A percentile compares a stretch with the other conserved stretches of the same genome.
phyloP scores from a whole-genome alignment of 106 monocot genomes.

The Ottelia alismoides region DNA sequence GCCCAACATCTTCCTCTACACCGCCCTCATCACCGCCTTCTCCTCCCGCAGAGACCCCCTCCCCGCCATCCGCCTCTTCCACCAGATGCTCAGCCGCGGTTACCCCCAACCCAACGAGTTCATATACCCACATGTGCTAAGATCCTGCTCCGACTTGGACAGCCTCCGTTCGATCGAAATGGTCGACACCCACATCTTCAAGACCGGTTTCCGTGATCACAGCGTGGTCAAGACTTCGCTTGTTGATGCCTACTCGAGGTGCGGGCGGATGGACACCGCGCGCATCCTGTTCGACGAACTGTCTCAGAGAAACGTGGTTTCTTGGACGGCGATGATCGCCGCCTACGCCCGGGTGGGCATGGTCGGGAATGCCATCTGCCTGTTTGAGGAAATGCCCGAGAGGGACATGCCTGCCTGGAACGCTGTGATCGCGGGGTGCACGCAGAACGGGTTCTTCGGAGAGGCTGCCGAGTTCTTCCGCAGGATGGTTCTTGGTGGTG shows the following conservation, averaged over 20 bases:
- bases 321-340: conserved; percentile 67
- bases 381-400: conserved; percentile 85
- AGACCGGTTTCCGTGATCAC: conserved; percentile 27
- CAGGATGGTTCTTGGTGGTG: conserved; percentile 36
- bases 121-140: conserved; percentile 53
- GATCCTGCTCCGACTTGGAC: conserved; percentile 17
- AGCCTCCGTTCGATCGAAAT: conserved; percentile 9
- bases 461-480: conserved; percentile 39
- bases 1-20: conserved; percentile 72
- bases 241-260: conserved; percentile 73
- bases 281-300: conserved; percentile 61
- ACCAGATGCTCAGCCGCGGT: conserved; percentile 28
- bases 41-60: conserved; percentile 19
- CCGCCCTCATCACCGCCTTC: conserved; percentile 73
- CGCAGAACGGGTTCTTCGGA: conserved; percentile 74
- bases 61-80: conserved; percentile 30
- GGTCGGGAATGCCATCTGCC: conserved; percentile 10
- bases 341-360: conserved; percentile 45
- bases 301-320: conserved; percentile 20
- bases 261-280: conserved; percentile 29
- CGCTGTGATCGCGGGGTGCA: conserved; percentile 53
- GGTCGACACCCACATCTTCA: conserved; percentile 30
- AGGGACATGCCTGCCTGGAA: conserved; percentile 86
- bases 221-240: conserved; percentile 63
- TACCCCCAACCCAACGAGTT: conserved; percentile 54